Base-by-base conservation (phyloP, 116 monocot species). In the Papilionanthe hybrid region DNA sequence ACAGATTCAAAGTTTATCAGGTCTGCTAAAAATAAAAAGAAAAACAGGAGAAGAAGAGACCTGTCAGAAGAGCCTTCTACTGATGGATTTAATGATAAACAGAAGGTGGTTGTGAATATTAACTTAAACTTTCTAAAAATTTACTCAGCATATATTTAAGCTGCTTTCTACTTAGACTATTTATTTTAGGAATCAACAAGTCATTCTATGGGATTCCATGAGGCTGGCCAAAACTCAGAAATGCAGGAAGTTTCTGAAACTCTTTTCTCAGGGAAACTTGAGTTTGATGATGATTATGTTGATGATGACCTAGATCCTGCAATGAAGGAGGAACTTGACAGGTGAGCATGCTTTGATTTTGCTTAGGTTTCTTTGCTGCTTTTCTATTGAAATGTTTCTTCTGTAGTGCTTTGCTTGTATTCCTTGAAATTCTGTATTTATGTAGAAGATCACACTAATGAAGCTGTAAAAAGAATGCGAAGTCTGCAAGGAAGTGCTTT, bases 261-360 rank as follows among this genome's bases (percentile, higher is more conserved):
- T 77, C 10, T 77, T 17, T 75, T 86, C 72, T 13, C 37, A 9
- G 28, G 27, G 29, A 80, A 65, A 69, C 55, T 80, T 45, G 78
- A 85, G 23, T 83, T 86, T 79, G 89, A 86, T 15, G 86, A 89
- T 79, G 83, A 25, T 78, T 79, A 85, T 57, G 78, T 85, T 72
- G 83, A 86, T 65, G 89, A 89, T 76, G 89, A 83, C 22, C 76
- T 89, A 66, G 89, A 89, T 68, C 89, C 89, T 86, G 86, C 81
- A 72, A 86, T 89, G 83, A 86, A 89, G 83, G 89, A 89, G 82
- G 81, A 89, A 50, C 86, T 89, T 72, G 89, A 89, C 50, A 83
- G 86, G 89, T 86, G 15, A 50, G 77, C 37, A 74, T 18, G 9
- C 49, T 73, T 82, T 77, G 15, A 9, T 29, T 44, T 18, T 58